Evolutionary conservation across 495 filamentous ascomycete genomes (phyloP).

Genomic region (Echria macrotheca): DNA sequence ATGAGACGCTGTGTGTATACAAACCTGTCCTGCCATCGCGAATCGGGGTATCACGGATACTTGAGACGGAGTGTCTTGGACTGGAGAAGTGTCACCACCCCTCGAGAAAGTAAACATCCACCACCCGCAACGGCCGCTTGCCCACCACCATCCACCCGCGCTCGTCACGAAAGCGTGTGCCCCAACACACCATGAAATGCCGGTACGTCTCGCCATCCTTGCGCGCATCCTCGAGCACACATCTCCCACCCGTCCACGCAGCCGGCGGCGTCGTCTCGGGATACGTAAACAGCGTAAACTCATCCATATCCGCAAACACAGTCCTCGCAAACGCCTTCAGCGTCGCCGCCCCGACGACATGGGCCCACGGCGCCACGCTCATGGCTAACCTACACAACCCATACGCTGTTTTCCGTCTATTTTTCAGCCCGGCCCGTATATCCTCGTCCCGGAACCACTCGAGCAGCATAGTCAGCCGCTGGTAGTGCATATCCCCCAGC

Average conservation of each 20-base stretch:
- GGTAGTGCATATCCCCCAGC: conserved; percentile 21
- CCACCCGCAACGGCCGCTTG: conserved; percentile 18
- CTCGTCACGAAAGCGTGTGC: conserved; percentile 23
- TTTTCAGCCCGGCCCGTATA: neutral
- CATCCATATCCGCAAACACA: conserved; percentile 23
- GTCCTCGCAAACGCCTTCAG: conserved; percentile 22
- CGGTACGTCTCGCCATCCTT: conserved; percentile 17
- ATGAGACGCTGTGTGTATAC: no score
- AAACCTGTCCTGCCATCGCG: no score
- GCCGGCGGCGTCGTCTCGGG: conserved; percentile 18
- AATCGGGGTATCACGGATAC: no score
- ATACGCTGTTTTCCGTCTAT: conserved; percentile 12
- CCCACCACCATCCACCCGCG: conserved; percentile 26
- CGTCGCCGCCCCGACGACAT: conserved; percentile 26
- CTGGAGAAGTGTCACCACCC: no score
- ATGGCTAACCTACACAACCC: conserved; percentile 56
- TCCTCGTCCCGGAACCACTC: conserved; percentile 22
- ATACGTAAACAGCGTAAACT: conserved; percentile 26
- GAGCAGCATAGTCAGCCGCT: conserved; percentile 18
- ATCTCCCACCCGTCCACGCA: conserved; percentile 16
- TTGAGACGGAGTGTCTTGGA: no score
- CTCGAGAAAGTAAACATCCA: conserved; percentile 21
- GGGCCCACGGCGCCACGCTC: conserved; percentile 58
- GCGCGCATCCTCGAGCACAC: conserved; percentile 12
- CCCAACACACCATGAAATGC: conserved; percentile 18